A percentile compares a stretch with the other conserved stretches of the same genome.
These are phyloP conservation scores for Brassica rapa DNA, from an alignment of 345 rosid genomes.

Conservation along the genomic window DNA sequence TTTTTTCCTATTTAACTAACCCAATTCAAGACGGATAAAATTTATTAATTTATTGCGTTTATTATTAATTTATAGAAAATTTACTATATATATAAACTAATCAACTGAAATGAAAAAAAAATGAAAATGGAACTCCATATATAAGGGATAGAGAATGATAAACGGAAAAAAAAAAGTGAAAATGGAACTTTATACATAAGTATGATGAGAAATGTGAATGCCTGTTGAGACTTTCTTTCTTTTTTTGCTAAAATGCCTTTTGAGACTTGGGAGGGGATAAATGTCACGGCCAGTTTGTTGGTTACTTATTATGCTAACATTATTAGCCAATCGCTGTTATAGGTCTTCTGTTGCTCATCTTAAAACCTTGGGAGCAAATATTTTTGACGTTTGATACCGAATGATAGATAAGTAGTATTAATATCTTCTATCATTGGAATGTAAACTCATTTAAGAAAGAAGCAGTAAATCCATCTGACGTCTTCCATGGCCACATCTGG, in stretches of 20 bases:
- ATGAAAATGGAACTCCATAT: neutral
- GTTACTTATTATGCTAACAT: constrained; percentile 20
- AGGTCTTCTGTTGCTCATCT: constrained; percentile 5
- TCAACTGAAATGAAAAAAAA: too few species aligned
- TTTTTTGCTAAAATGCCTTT: neutral
- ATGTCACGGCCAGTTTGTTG: neutral
- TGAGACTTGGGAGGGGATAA: neutral
- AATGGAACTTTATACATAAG: too few species aligned
- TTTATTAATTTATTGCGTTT: too few species aligned
- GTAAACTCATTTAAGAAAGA: neutral
- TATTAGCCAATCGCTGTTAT: constrained; percentile 16
- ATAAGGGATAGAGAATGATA: too few species aligned
- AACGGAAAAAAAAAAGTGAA: too few species aligned
- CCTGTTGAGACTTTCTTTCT: neutral
- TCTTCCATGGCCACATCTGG: constrained; percentile 7
- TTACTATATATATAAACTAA: too few species aligned
- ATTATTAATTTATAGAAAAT: too few species aligned
- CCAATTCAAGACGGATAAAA: too few species aligned
- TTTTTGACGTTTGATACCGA: neutral
- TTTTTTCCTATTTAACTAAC: too few species aligned
- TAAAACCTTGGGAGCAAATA: constrained; percentile 14
- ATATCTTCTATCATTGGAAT: constrained; percentile 7
- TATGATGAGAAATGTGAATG: too few species aligned
- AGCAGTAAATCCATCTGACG: neutral
- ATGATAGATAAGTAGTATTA: neutral